Base-by-base conservation (phyloP, 2,329 filamentous ascomycete genomes). In the Zalaria sp. region DNA sequence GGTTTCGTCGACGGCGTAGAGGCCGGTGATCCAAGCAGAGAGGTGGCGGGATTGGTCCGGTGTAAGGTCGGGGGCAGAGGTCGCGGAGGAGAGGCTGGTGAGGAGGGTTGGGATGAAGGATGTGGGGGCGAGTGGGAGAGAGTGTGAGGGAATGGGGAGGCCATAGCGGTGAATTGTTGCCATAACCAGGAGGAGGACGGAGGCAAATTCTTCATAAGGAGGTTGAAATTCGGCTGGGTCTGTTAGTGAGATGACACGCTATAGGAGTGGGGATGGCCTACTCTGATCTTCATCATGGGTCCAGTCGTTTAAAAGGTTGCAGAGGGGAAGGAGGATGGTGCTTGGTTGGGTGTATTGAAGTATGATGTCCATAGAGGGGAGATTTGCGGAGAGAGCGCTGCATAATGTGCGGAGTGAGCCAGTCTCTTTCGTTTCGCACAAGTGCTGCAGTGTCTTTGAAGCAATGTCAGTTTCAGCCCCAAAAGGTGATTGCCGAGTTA, bases 201-300 rank as follows among this genome's bases (percentile, higher is more conserved):
- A 77, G 1, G 83, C 83, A 49, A 89, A 91, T 51, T 93, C 85
- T 53, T 91, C 85, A 51, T 91, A 91, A 0, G 87, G 77, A 0
- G 83, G 83, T 55, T 89, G 84, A 51, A 86, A 86, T 55, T 91
- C 85, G 41, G 77, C 79, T 68, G 29, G 2, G 9, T 34, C 9
- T 5, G 46, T 57, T 38, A 59, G 51, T 43, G 37, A 42, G 27
- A 11, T 27, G 9, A 18, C 18, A 10, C n/a, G 11, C 5, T 18
- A 8, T 3, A 32, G 37, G 10, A 8, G 10, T 40, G 3, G 10
- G 3, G 29, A 32, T 29, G 11, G 39, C 46, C 43, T 51, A 67
- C 68, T 71, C 60, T 88, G 83, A 50, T 89, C 83, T 46, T 87
- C 83, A 34, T 89, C 84, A 51, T 88, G 85, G 7, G 73, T 69